Evolutionary conservation across 2,329 filamentous ascomycete genomes (phyloP), one percentile per base, ranked within the genome.

Genomic region (Lasiodiplodia citricola): DNA sequence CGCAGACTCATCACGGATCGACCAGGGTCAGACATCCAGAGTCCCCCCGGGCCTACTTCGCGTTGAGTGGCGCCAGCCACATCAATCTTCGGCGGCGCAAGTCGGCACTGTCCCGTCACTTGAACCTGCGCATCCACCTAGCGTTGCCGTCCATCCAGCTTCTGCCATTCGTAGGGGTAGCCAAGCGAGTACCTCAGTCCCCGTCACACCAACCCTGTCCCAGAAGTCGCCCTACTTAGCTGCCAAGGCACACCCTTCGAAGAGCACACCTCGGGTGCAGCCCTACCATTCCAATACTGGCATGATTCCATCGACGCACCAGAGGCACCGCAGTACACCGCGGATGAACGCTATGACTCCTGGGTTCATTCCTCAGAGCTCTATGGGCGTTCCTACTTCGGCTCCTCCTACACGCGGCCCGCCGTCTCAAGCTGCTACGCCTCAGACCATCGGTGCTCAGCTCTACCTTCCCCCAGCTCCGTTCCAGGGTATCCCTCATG

Each of bases 261-360:
- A n/a, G 57, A 47, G 2, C 18, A 50, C 25, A 13, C 58, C 58
- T 37, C 41, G 60, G 18, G 16, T 38, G 4, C 60, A 23, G 21
- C 6, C 47, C 8, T 25, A 52, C 16, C 23, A n/a, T 47, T 50
- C 60, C n/a, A 52, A n/a, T 10, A 21, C 21, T n/a, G 44, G 44
- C 44, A 47, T 47, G 44, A 21, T 10, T 18, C 31, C 31, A 16
- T 8, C 18, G 8, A 37, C 44, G 18, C 28, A 28, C 10, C 60
- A 52, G 31, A 64, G 31, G 31, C 18, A 18, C 18, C 37, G 44
- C 3, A 37, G 18, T n/a, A 44, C 35, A 10, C 38, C 51, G 21
- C 23, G 51, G 14, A 66, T 66, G 63, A 66, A 52, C 23, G 63
- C 50, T 3, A 56, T 55, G 51, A 37, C 63, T 16, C 35, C 50